These are phyloP conservation scores for Aspergillus sp. DNA, from an alignment of 2,329 filamentous ascomycete genomes.

Conservation along the genomic window DNA sequence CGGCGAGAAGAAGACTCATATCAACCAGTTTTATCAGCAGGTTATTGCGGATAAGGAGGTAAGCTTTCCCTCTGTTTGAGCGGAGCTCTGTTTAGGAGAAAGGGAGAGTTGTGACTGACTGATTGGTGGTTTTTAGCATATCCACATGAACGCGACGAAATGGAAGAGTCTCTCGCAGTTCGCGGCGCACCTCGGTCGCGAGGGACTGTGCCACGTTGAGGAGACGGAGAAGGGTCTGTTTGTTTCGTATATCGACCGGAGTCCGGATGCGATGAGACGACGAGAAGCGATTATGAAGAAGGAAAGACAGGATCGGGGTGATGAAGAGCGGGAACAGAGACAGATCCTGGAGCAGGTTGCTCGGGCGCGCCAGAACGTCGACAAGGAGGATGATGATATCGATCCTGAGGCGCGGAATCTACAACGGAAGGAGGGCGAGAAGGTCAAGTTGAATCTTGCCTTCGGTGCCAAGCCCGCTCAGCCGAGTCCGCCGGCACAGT, in stretches of 20 bases:
- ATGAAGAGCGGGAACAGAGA: constrained; percentile 85
- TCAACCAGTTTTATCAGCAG: constrained; percentile 94
- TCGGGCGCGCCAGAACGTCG: constrained; percentile 68
- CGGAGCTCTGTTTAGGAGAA: neutral
- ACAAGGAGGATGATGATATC: constrained; percentile 47
- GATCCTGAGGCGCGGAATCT: constrained; percentile 48
- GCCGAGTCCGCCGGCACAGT: neutral
- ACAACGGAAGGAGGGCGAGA: constrained; percentile 71
- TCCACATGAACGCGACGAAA: constrained; percentile 92
- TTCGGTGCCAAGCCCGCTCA: constrained; percentile 31
- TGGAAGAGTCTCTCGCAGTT: constrained; percentile 91
- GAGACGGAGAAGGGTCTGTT: constrained; percentile 84
- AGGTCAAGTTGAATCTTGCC: constrained; percentile 73
- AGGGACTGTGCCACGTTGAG: constrained; percentile 88
- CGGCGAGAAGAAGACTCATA: constrained; percentile 84
- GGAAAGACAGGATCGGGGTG: constrained; percentile 85
- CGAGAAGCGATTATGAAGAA: constrained; percentile 81
- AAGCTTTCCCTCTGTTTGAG: constrained; percentile 12
- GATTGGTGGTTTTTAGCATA: constrained; percentile 53
- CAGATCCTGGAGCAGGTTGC: constrained; percentile 83
- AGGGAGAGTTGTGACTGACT: neutral
- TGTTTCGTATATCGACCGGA: constrained; percentile 90
- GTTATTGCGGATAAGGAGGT: constrained; percentile 81
- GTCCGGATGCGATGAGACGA: constrained; percentile 78
- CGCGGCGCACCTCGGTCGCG: constrained; percentile 80